A percentile compares a stretch with the other conserved stretches of the same genome.
Evolutionary conservation across 768 basidiomycete species (phyloP).

Genomic region (Agrocybe pediades): DNA sequence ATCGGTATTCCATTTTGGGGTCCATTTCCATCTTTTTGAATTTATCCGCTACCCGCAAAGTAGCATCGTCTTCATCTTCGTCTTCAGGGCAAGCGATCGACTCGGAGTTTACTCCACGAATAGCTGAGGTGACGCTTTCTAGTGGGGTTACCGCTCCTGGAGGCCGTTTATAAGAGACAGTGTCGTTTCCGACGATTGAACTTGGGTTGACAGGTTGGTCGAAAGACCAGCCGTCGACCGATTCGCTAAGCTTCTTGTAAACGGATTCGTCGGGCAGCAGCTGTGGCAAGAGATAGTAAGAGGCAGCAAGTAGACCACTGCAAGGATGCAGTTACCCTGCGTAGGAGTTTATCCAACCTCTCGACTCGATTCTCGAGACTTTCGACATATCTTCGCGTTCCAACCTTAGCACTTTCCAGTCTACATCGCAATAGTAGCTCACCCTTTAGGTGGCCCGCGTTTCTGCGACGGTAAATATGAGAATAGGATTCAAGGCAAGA

Average conservation of each 20-base stretch:
- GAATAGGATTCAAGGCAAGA: slow-evolving; percentile 14
- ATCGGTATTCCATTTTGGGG: slow-evolving; percentile 39
- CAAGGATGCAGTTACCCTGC: slow-evolving; percentile 28
- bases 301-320: not conserved
- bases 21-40: slow-evolving; percentile 35
- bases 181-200: slow-evolving; percentile 15
- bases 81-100: slow-evolving; percentile 15
- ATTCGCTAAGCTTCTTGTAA: slow-evolving; percentile 53
- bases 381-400: slow-evolving; percentile 53
- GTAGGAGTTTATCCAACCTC: slow-evolving; percentile 63
- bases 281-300: slow-evolving; percentile 29
- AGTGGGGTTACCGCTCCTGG: slow-evolving; percentile 6
- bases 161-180: not conserved
- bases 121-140: slow-evolving; percentile 34
- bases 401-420: not conserved
- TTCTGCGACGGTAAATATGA: slow-evolving; percentile 31
- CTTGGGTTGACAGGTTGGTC: slow-evolving; percentile 23
- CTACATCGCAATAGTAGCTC: slow-evolving; percentile 9
- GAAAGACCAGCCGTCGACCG: slow-evolving; percentile 23
- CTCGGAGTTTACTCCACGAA: slow-evolving; percentile 28
- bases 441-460: slow-evolving; percentile 69
- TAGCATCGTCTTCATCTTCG: slow-evolving; percentile 36
- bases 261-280: slow-evolving; percentile 67
- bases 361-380: slow-evolving; percentile 59
- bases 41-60: slow-evolving; percentile 35